Conservation (phyloP, 345 rosid genomes). For the Aethionema arabicum region DNA sequence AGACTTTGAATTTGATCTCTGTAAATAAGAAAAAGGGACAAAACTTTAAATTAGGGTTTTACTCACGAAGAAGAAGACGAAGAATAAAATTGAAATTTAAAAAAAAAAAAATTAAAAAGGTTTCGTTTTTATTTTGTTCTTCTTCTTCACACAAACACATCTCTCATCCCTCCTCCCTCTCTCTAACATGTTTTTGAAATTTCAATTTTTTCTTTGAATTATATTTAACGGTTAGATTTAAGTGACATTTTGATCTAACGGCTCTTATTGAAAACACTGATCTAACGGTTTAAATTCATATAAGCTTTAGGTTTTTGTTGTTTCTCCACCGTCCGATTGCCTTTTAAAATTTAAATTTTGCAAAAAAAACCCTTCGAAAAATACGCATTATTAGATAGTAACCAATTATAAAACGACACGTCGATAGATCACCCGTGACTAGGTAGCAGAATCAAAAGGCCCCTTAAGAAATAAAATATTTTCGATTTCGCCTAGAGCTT, state of each 20-base stretch:
- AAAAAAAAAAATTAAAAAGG: slow-evolving; percentile 17
- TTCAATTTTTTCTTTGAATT: slow-evolving; percentile 53
- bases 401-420: slow-evolving; percentile 29
- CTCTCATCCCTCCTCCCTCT: slow-evolving; percentile 74
- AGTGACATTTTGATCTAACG: slow-evolving; percentile 44
- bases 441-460: neutral
- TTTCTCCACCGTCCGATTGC: slow-evolving; percentile 50
- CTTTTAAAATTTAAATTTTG: neutral
- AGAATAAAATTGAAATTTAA: slow-evolving; percentile 22
- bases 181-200: slow-evolving; percentile 82
- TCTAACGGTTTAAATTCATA: slow-evolving; percentile 67
- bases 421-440: slow-evolving; percentile 12
- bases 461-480: neutral
- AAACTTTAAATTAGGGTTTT: slow-evolving; percentile 30
- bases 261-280: slow-evolving; percentile 15
- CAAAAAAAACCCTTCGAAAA: slow-evolving; percentile 1
- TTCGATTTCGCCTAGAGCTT: neutral
- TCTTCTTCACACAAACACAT: slow-evolving; percentile 34
- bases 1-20: slow-evolving; percentile 40
- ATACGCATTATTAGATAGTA: neutral
- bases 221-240: slow-evolving; percentile 66
- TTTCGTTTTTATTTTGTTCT: slow-evolving; percentile 40
- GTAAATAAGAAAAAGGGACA: slow-evolving; percentile 17
- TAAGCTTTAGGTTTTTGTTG: slow-evolving; percentile 20
- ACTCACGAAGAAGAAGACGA: slow-evolving; percentile 32